Evolutionary conservation across 345 rosid genomes (phyloP).

Genomic region (Kandelia obovata): DNA sequence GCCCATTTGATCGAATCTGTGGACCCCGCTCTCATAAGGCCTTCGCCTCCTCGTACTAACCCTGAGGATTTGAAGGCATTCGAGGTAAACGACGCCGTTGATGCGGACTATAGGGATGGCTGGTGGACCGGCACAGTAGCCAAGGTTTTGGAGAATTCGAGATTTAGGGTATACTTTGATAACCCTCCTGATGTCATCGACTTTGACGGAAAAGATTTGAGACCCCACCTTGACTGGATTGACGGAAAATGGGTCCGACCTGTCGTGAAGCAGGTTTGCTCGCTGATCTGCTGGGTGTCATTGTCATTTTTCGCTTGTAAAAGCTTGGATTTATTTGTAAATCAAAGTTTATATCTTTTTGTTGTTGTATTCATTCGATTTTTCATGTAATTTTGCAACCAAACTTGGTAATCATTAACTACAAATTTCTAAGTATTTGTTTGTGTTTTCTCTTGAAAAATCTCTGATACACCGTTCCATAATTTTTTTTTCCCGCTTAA

Average conservation of each 20-base stretch:
- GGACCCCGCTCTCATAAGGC: slow-evolving; percentile 42
- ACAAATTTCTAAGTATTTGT: too few species aligned
- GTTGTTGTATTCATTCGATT: background rate
- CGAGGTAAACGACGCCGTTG: slow-evolving; percentile 23
- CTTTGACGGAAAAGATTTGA: slow-evolving; percentile 39
- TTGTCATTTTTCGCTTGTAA: background rate
- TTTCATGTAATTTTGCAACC: too few species aligned
- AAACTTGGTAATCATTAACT: too few species aligned
- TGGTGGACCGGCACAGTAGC: slow-evolving; percentile 50
- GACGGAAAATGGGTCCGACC: slow-evolving; percentile 47
- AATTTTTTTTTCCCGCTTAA: too few species aligned
- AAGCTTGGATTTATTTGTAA: background rate
- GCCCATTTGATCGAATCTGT: slow-evolving; percentile 38
- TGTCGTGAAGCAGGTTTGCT: slow-evolving; percentile 34
- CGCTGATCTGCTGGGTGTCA: background rate
- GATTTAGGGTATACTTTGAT: slow-evolving; percentile 44
- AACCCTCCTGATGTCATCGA: slow-evolving; percentile 50
- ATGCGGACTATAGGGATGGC: slow-evolving; percentile 27
- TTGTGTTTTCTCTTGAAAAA: too few species aligned
- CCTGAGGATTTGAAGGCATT: background rate
- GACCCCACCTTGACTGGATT: slow-evolving; percentile 55
- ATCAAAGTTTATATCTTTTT: background rate
- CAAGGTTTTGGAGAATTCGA: slow-evolving; percentile 32
- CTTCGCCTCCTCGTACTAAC: slow-evolving; percentile 32
- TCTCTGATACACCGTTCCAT: too few species aligned